Percentiles rank a stretch among this genome's conserved stretches.
Evolutionary conservation across 108 stramenopile genomes (phyloP).

Genomic region (Seminavis robusta): DNA sequence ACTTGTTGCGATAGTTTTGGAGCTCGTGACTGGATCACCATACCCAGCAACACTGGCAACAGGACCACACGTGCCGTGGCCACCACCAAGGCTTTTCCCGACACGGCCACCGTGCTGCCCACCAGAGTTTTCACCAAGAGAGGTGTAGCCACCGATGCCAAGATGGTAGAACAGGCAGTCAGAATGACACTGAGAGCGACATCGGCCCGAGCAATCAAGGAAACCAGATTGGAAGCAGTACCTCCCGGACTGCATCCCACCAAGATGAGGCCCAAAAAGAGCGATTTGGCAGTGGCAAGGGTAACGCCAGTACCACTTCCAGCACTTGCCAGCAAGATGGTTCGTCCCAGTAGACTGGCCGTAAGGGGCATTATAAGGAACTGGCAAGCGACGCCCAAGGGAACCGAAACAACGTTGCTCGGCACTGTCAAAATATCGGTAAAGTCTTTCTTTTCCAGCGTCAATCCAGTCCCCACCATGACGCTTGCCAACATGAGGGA

Average conservation of each 20-base stretch:
- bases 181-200: constrained; percentile 87
- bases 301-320: constrained; percentile 9
- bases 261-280: constrained; percentile 72
- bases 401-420: constrained; percentile 52
- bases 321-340: constrained; percentile 53
- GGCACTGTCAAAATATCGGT: constrained; percentile 41
- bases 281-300: constrained; percentile 30
- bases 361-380: constrained; percentile 87
- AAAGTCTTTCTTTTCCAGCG: constrained; percentile 86
- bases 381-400: constrained; percentile 88
- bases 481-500: constrained; percentile 69
- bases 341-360: constrained; percentile 62
- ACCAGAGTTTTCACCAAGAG: constrained; percentile 79
- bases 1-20: constrained; percentile 57
- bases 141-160: constrained; percentile 85
- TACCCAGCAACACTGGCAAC: constrained; percentile 81
- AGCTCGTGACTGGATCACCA: constrained; percentile 67
- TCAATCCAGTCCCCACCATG: constrained; percentile 93
- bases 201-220: constrained; percentile 93
- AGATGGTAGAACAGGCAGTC: constrained; percentile 86
- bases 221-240: constrained; percentile 92
- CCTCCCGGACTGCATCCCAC: constrained; percentile 92
- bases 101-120: constrained; percentile 68
- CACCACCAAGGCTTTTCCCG: constrained; percentile 57
- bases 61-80: constrained; percentile 87